Conservation (phyloP, 371 early-diverging fungal genomes). For the Saksenaea oblongispora region DNA sequence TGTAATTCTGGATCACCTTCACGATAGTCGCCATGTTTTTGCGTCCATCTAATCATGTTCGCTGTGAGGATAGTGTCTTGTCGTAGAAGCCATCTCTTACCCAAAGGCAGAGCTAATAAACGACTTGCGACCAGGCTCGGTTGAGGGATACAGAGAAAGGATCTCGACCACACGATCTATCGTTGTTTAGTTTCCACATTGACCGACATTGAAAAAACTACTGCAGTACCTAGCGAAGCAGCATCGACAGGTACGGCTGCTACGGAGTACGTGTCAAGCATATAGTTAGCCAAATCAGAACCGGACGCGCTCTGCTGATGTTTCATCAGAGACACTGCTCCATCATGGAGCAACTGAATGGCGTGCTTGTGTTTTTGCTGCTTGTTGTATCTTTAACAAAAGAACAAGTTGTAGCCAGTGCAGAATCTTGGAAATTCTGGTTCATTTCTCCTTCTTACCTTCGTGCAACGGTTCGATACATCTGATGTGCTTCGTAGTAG, state of each 20-base stretch:
- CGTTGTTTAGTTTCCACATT: not conserved
- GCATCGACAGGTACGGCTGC: conserved; percentile 73
- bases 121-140: conserved; percentile 45
- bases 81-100: conserved; percentile 18
- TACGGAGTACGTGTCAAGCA: conserved; percentile 79
- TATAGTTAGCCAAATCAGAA: conserved; percentile 77
- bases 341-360: conserved; percentile 76
- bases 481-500: conserved; percentile 93
- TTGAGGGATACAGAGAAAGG: conserved; percentile 41
- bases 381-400: conserved; percentile 69
- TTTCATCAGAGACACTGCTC: conserved; percentile 74
- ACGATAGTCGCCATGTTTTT: conserved; percentile 54
- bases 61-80: not conserved
- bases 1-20: conserved; percentile 85
- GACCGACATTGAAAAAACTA: not conserved
- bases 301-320: conserved; percentile 85
- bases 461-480: conserved; percentile 88
- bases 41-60: conserved; percentile 66
- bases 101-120: conserved; percentile 49
- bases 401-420: not conserved
- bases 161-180: conserved; percentile 63
- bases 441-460: conserved; percentile 51
- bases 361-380: conserved; percentile 80
- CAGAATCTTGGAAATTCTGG: not conserved
- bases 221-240: conserved; percentile 62